These are phyloP conservation scores for Cladosporium sp. DNA, from an alignment of 2,329 filamentous ascomycete species.

Conservation along the genomic window DNA sequence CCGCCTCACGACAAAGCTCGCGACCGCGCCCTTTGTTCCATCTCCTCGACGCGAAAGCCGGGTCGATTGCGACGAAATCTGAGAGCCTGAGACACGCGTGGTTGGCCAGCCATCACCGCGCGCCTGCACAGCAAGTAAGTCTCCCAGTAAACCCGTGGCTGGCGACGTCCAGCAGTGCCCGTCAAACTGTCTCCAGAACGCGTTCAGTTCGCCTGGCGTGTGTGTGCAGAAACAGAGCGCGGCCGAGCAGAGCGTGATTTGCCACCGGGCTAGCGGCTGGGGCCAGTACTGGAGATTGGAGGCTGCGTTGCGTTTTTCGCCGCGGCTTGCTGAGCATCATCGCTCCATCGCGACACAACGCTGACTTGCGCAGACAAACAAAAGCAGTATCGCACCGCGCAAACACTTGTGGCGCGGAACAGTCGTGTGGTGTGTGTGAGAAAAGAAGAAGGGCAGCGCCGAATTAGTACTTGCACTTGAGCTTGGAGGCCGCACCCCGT, in stretches of 20 bases:
- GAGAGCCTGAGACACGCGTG: slow-evolving; percentile 1
- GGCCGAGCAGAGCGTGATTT: slow-evolving; percentile 8
- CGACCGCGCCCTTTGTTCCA: background rate
- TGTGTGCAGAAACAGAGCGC: slow-evolving; percentile 1
- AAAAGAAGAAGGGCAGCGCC: background rate
- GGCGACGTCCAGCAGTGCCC: background rate
- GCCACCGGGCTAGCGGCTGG: slow-evolving; percentile 13
- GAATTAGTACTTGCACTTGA: background rate
- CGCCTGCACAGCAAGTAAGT: slow-evolving; percentile 4
- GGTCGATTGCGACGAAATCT: background rate
- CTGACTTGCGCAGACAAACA: background rate
- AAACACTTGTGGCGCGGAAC: background rate
- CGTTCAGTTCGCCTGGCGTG: background rate
- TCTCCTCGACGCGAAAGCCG: background rate
- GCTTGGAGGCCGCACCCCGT: background rate
- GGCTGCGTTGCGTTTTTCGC: slow-evolving; percentile 7
- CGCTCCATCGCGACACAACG: background rate
- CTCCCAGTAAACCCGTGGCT: background rate
- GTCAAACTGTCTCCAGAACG: background rate
- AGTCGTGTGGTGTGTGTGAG: background rate
- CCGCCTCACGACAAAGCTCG: background rate
- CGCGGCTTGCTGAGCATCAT: slow-evolving; percentile 5
- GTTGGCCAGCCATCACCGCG: slow-evolving; percentile 10
- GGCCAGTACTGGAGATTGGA: slow-evolving; percentile 5
- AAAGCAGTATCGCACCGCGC: background rate